Evolutionary conservation across 352 stramenopile species (phyloP), one percentile per base, ranked within the genome.

Genomic region (Pseudoperonospora humuli): DNA sequence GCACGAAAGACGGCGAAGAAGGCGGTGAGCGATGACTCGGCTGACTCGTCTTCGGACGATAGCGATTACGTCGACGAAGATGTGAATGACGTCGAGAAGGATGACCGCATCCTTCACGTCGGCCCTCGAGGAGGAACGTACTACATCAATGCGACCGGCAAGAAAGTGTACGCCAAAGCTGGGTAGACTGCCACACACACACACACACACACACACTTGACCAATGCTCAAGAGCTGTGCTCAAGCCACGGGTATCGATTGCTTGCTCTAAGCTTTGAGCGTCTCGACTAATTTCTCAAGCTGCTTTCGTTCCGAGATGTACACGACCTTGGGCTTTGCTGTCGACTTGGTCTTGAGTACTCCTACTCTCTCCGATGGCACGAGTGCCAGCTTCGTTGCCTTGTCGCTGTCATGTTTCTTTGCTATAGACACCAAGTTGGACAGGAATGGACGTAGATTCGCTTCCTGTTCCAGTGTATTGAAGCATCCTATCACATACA

Each of bases 401-500:
- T 58, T 64, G n/a, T 50, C 53, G 6, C 35, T 28, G 9, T 61
- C 48, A 1, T 42, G 17, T 18, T 54, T 55, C 20, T 40, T 34
- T 2, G 59, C 56, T 5, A 76, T 26, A 19, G 50, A 43, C 18
- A 59, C 24, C n/a, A 83, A 39, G 18, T 54, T 67, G 7, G 49
- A 56, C 14, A 77, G 14, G 19, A 83, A 74, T 8, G 60, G 62
- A 33, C 61, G 71, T 15, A 97, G 61, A 36, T 96, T 84, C 21
- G 74, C 64, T 31, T 70, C 86, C 31, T 67, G 61, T 11, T 62
- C 55, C 50, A 97, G 93, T 14, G 95, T 51, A 6, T 29, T 46
- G 24, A 72, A 54, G 18, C 71, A 75, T 25, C 90, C 81, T 54
- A 98, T 89, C 13, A 98, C 77, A 57, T 98, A 98, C 1, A 98